A percentile compares a stretch with the other conserved stretches of the same genome.
Conservation (phyloP, 2,329 filamentous ascomycete species). For the Aureobasidium melanogenum region DNA sequence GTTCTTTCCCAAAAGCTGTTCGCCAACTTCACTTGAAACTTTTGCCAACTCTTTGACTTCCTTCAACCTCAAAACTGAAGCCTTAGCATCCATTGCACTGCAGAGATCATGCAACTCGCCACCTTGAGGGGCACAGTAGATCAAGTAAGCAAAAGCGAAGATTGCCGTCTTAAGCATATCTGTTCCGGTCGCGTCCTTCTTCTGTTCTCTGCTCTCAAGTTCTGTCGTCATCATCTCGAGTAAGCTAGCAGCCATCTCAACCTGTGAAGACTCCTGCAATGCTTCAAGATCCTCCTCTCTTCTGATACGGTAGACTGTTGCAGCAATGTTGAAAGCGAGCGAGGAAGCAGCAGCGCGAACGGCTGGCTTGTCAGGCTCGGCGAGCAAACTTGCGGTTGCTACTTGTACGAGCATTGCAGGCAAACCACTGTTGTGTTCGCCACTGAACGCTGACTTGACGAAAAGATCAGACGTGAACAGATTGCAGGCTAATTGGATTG, state of each 20-base stretch:
- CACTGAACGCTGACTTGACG: conserved; percentile 34
- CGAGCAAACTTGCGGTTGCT: conserved; percentile 65
- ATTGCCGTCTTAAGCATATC: conserved; percentile 73
- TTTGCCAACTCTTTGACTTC: conserved; percentile 27
- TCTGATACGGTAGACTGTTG: conserved; percentile 59
- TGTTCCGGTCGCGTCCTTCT: conserved; percentile 20
- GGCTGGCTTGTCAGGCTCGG: conserved; percentile 61
- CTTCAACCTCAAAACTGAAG: conserved; percentile 44
- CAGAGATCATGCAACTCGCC: conserved; percentile 76
- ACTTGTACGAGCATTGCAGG: conserved; percentile 55
- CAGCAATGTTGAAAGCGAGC: conserved; percentile 72
- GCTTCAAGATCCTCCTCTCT: conserved; percentile 48
- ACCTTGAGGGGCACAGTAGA: conserved; percentile 59
- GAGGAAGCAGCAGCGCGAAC: conserved; percentile 75
- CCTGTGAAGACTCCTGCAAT: conserved; percentile 61
- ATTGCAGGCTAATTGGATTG: conserved; percentile 76
- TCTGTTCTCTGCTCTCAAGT: conserved; percentile 48
- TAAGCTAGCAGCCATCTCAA: conserved; percentile 73
- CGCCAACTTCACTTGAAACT: conserved; percentile 24
- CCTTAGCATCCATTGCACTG: conserved; percentile 64
- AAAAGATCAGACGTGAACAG: conserved; percentile 71
- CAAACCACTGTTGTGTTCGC: conserved; percentile 28
- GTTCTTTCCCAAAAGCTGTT: conserved; percentile 3
- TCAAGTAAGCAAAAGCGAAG: conserved; percentile 64
- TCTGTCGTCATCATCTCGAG: conserved; percentile 45